Base-by-base conservation (phyloP, 1,284 basidiomycete species). In the Entoloma clypeatum region DNA sequence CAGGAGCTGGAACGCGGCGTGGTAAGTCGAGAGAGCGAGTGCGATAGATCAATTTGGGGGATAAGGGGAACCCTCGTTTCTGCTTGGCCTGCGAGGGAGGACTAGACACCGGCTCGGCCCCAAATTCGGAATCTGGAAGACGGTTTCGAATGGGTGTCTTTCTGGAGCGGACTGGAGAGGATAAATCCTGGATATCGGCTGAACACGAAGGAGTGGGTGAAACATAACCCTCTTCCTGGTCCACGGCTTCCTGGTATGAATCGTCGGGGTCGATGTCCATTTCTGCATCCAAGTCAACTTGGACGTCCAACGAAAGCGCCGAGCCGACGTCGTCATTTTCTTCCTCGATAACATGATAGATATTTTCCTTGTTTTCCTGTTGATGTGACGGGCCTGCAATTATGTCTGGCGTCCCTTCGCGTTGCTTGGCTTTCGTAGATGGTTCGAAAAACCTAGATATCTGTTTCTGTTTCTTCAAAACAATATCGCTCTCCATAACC, bases 191-290 rank as follows among this genome's bases (percentile, higher is more conserved):
- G 7, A 72, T 71, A 43, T 74, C 73, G 51, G 69, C 64, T 45
- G 67, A 67, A 52, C 71, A 62, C 36, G 76, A 77, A 43, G 73
- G 65, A 10, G 75, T 67, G 13, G 83, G 84, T 13, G 85, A 86
- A 43, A 81, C 67, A 59, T 88, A 88, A 25, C 86, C 85, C 51
- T 85, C 84, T 56, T 88, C 86, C 61, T 86, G 86, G 53, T 69
- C 66, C 24, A 86, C 79, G 14, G 46, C 53, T 39, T 65, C 62
- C 10, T 49, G 55, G 45, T 70, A 65, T 3, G 53, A 49, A 18
- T 58, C 58, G 22, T 67, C 64, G 4, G n/a, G n/a, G n/a, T 67
- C 61, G 2, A 65, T 23, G 43, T 67, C 64, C 19, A 63, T 41
- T 9, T 58, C 56, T 47, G 61, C 55, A 42, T 65, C 60, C 22